Evolutionary conservation across 306 rosid genomes (phyloP), one percentile per base, ranked within the genome.

Genomic region (Malus fusca): DNA sequence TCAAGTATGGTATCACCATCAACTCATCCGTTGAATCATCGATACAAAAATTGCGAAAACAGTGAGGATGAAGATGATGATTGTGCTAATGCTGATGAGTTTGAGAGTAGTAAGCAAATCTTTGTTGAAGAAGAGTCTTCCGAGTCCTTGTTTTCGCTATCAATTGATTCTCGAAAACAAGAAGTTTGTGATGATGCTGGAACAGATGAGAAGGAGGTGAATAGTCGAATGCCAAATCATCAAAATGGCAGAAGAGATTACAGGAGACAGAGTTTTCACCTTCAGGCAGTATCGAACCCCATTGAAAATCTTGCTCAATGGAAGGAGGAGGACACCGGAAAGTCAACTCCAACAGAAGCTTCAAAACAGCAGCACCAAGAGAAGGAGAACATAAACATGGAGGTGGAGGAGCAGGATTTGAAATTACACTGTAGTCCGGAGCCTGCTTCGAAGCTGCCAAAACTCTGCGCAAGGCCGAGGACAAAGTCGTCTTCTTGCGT

Each of bases 141-240:
- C 4, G 98, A 88, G 17, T 89, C 98, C 5, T 76, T 93, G 78
- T 93, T 93, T 81, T 93, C 97, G 43, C 58, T 93, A 66, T 88
- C 92, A 11, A 66, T 81, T 40, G 87, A 69, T 72, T 85, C 89
- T 11, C 83, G 87, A 78, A 85, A 73, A 74, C 86, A 60, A 69
- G 84, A 60, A 44, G 71, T 68, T 48, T 82, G 77, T 60, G 77
- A 82, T 64, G 77, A 82, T 67, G 76, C 66, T 67, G 88, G 88
- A 69, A 79, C 71, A 7, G 88, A 53, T 3, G 90, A 89, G 62
- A 82, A 82, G 33, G 95, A 93, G 85, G 96, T 89, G 10, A 76
- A 79, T 37, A 87, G 98, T 82, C 63, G 77, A 72, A 80, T 72
- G 81, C 69, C 79, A 31, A 43, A 21, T 6, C 66, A 78, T 74